Evolutionary conservation across 805 yeast genomes (phyloP).

Genomic region (Suhomyces tanzawaensis): DNA sequence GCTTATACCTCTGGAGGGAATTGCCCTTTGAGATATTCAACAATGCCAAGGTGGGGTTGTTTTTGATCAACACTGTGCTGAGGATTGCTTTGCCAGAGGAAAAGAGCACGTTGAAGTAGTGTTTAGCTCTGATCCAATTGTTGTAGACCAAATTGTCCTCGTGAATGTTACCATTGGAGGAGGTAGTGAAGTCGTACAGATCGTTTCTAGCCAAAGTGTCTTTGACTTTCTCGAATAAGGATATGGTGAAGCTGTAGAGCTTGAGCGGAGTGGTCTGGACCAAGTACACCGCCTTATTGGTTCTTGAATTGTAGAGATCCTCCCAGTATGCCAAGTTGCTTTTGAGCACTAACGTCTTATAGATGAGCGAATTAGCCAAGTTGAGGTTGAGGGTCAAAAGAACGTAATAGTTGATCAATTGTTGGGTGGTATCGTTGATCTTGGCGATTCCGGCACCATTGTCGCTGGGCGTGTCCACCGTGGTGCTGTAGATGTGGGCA

Average conservation of each 20-base stretch:
- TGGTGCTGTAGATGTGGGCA: constrained; percentile 1
- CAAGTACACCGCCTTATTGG: constrained; percentile 28
- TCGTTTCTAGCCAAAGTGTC: constrained; percentile 1
- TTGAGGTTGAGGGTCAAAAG: constrained; percentile 22
- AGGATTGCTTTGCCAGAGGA: constrained; percentile 8
- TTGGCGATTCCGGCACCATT: background rate
- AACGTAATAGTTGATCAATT: constrained; percentile 24
- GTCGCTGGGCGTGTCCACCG: background rate
- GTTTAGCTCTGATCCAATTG: constrained; percentile 11
- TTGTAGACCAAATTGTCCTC: constrained; percentile 17
- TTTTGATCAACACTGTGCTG: constrained; percentile 9
- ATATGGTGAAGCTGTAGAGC: constrained; percentile 5
- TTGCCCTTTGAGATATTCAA: constrained; percentile 7
- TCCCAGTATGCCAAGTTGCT: constrained; percentile 37
- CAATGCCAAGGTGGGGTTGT: constrained; percentile 17
- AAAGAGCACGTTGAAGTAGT: constrained; percentile 5
- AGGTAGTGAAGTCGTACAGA: constrained; percentile 7
- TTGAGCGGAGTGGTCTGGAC: constrained; percentile 35
- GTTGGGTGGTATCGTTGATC: constrained; percentile 1
- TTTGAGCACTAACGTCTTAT: constrained; percentile 32
- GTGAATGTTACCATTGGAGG: background rate
- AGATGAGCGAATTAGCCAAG: constrained; percentile 33
- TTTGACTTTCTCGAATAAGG: constrained; percentile 3
- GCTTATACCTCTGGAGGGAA: constrained; percentile 5
- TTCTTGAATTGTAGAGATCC: constrained; percentile 21